Conservation (phyloP, 1,284 basidiomycete genomes). For the Leccinum angustisporum region DNA sequence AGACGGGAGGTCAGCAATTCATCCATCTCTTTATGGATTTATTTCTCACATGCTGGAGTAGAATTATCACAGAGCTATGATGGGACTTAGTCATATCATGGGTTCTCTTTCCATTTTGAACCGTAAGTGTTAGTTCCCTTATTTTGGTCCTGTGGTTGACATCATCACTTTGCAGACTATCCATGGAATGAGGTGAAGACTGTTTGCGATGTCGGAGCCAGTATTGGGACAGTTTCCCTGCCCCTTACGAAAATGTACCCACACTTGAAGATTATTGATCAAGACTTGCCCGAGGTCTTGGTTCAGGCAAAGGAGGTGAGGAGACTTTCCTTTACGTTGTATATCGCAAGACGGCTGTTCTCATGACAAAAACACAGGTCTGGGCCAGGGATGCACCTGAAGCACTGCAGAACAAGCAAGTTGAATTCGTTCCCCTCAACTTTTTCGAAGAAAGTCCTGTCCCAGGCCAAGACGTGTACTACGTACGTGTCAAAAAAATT, state of each 20-base stretch:
- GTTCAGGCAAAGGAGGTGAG: constrained; percentile 33
- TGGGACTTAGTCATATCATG: constrained; percentile 20
- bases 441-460: constrained; percentile 45
- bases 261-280: constrained; percentile 42
- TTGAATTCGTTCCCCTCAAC: constrained; percentile 43
- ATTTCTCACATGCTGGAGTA: constrained; percentile 8
- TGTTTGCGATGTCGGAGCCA: constrained; percentile 51
- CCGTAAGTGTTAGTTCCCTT: constrained; percentile 36
- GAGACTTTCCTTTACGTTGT: neutral
- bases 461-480: constrained; percentile 43
- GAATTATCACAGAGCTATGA: constrained; percentile 27
- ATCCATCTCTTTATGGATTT: neutral
- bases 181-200: constrained; percentile 44
- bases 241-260: constrained; percentile 42
- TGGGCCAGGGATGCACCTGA: constrained; percentile 38
- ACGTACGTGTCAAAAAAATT: constrained; percentile 30
- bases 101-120: constrained; percentile 28
- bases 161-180: constrained; percentile 27
- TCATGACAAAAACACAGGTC: constrained; percentile 20
- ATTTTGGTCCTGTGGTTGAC: neutral
- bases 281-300: constrained; percentile 45
- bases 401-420: constrained; percentile 34
- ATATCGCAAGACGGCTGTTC: neutral
- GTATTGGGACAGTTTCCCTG: constrained; percentile 45
- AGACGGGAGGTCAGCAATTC: constrained; percentile 16